These are phyloP conservation scores for Exophiala lecanii-corni DNA, from an alignment of 2,329 filamentous ascomycete genomes.

Conservation along the genomic window DNA sequence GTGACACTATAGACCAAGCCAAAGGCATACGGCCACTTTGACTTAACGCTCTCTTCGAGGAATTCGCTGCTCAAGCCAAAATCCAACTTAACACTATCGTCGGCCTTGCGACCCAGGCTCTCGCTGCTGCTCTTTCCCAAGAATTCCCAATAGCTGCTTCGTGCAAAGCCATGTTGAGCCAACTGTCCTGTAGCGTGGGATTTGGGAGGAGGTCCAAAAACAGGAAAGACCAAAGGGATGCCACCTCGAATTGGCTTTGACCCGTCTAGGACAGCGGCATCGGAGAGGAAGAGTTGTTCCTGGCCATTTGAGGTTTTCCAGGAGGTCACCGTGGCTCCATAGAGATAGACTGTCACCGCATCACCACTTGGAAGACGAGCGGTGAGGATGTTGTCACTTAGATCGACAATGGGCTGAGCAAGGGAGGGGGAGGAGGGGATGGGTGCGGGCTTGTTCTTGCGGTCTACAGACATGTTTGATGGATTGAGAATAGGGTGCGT, in stretches of 20 bases:
- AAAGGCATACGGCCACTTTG: constrained; percentile 81
- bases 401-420: constrained; percentile 72
- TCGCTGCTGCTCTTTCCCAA: constrained; percentile 73
- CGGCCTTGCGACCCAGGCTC: constrained; percentile 42
- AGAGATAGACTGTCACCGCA: constrained; percentile 78
- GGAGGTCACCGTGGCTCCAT: constrained; percentile 85
- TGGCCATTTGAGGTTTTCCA: constrained; percentile 79
- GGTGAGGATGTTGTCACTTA: constrained; percentile 68
- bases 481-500: no score
- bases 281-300: constrained; percentile 84
- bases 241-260: constrained; percentile 77
- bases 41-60: constrained; percentile 62
- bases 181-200: constrained; percentile 74
- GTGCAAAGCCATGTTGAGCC: constrained; percentile 91
- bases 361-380: constrained; percentile 82
- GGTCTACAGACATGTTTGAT: constrained; percentile 55
- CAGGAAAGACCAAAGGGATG: constrained; percentile 24
- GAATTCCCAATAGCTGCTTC: constrained; percentile 87
- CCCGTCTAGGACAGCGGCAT: constrained; percentile 75
- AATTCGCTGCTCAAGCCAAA: constrained; percentile 78
- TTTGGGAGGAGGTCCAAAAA: constrained; percentile 77
- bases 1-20: constrained; percentile 91
- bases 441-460: constrained; percentile 75
- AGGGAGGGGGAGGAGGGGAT: constrained; percentile 69
- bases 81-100: constrained; percentile 83